Conservation (phyloP, 257 asterid genomes). For the Primulina tabacum region DNA sequence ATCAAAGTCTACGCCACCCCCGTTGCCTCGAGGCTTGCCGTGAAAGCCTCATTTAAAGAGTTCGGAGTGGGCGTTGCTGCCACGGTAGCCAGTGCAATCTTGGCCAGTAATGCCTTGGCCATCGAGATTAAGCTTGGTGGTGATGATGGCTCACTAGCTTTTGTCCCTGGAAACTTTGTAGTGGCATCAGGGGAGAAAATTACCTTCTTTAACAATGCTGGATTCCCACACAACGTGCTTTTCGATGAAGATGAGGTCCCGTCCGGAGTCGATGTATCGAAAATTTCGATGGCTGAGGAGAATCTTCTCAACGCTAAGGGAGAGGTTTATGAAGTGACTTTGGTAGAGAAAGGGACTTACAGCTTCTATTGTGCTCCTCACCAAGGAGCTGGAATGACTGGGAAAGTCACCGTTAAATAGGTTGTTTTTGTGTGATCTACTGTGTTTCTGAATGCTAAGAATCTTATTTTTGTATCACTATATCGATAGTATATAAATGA, state of each 20-base stretch:
- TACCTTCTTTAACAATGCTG: conserved; percentile 71
- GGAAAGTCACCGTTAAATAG: no score
- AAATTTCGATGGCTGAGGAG: conserved; percentile 71
- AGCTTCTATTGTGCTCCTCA: no score
- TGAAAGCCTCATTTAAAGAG: conserved; percentile 64
- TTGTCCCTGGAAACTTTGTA: conserved; percentile 47
- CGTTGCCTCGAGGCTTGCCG: conserved; percentile 32
- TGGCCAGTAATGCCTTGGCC: conserved; percentile 74
- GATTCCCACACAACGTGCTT: conserved; percentile 82
- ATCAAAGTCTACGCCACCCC: conserved; percentile 24
- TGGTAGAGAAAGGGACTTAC: conserved; percentile 26
- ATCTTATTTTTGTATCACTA: no score
- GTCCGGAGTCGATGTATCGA: conserved; percentile 38
- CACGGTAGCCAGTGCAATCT: conserved; percentile 58
- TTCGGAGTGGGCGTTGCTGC: conserved; percentile 54
- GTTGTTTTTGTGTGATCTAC: no score
- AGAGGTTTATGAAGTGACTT: conserved; percentile 57
- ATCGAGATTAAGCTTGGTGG: conserved; percentile 56
- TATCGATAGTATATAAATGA: conserved; percentile 23
- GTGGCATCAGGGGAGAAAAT: conserved; percentile 75
- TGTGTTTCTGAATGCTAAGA: no score
- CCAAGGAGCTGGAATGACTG: no score
- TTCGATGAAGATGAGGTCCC: conserved; percentile 85
- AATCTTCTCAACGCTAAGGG: conserved; percentile 61
- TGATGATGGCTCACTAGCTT: conserved; percentile 53